Conservation (phyloP, 805 yeast genomes). For the Candida mattraensis region DNA sequence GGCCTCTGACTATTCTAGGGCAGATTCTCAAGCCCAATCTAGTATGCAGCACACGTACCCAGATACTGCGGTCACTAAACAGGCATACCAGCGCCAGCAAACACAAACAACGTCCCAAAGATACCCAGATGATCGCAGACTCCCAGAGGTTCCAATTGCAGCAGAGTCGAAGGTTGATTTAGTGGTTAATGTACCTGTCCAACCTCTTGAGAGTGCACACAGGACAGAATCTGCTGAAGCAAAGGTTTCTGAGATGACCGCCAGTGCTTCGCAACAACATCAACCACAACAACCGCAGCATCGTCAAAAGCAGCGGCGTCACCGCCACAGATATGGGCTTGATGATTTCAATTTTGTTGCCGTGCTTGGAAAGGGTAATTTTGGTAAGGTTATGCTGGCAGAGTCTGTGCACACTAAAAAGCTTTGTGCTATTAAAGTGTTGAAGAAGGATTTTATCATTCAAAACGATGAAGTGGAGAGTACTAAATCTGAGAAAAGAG, state of each 20-base stretch:
- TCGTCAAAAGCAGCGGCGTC: constrained; percentile 36
- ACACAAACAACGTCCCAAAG: constrained; percentile 7
- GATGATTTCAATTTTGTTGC: constrained; percentile 95
- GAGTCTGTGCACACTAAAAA: constrained; percentile 81
- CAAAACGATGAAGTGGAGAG: constrained; percentile 96
- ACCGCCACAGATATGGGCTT: constrained; percentile 77
- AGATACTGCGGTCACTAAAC: constrained; percentile 25
- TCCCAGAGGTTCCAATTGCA: constrained; percentile 18
- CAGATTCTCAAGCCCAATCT: constrained; percentile 8
- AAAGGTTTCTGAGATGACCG: background rate
- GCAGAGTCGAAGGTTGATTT: constrained; percentile 2
- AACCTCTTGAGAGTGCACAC: constrained; percentile 2
- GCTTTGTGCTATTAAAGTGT: constrained; percentile 92
- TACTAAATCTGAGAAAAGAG: constrained; percentile 91
- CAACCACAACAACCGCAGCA: constrained; percentile 26
- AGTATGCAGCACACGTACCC: constrained; percentile 24
- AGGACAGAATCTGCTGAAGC: background rate
- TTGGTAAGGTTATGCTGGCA: constrained; percentile 97
- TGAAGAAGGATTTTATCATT: constrained; percentile 92
- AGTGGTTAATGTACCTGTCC: constrained; percentile 5
- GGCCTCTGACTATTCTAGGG: constrained; percentile 9
- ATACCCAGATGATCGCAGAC: constrained; percentile 16
- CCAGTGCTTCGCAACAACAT: constrained; percentile 13
- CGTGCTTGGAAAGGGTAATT: constrained; percentile 96
- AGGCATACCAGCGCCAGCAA: constrained; percentile 12